phyloP scores from a whole-genome alignment of 331 rosid species.

The Cydonia oblonga region DNA sequence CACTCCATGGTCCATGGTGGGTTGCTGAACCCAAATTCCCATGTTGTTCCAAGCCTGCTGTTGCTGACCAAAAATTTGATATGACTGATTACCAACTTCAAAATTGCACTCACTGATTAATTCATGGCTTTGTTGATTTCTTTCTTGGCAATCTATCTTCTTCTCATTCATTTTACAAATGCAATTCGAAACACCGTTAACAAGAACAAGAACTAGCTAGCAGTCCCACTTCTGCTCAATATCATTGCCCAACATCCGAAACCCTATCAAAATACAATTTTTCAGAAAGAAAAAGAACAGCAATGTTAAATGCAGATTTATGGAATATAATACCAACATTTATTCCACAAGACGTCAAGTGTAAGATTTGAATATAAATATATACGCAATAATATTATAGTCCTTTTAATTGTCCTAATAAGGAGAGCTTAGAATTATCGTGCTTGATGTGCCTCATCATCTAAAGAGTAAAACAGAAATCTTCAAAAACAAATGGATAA shows the following conservation, averaged over 20 bases:
- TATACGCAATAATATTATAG: slow-evolving; percentile 3
- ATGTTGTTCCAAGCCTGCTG: slow-evolving; percentile 30
- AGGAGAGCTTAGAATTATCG: not conserved
- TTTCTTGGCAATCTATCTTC: slow-evolving; percentile 25
- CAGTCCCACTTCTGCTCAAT: slow-evolving; percentile 5
- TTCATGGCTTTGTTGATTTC: slow-evolving; percentile 27
- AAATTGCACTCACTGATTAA: slow-evolving; percentile 22
- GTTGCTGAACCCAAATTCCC: slow-evolving; percentile 26
- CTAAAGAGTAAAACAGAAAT: not conserved
- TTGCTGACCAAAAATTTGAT: slow-evolving; percentile 20
- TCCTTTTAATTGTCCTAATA: slow-evolving; percentile 22
- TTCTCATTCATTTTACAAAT: slow-evolving; percentile 41
- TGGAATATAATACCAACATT: slow-evolving; percentile 16
- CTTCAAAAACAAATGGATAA: not conserved
- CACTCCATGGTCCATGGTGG: slow-evolving; percentile 19
- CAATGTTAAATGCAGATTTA: slow-evolving; percentile 19
- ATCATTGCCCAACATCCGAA: not conserved
- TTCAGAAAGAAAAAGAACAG: not conserved
- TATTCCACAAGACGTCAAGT: slow-evolving; percentile 31
- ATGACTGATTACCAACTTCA: slow-evolving; percentile 19
- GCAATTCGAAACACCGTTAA: not conserved
- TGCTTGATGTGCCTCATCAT: slow-evolving; percentile 1
- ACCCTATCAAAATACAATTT: slow-evolving; percentile 1
- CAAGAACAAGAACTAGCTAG: slow-evolving; percentile 9
- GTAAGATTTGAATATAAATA: slow-evolving; percentile 36